Evolutionary conservation across 306 rosid species (phyloP).

Genomic region (Quercus robur): DNA sequence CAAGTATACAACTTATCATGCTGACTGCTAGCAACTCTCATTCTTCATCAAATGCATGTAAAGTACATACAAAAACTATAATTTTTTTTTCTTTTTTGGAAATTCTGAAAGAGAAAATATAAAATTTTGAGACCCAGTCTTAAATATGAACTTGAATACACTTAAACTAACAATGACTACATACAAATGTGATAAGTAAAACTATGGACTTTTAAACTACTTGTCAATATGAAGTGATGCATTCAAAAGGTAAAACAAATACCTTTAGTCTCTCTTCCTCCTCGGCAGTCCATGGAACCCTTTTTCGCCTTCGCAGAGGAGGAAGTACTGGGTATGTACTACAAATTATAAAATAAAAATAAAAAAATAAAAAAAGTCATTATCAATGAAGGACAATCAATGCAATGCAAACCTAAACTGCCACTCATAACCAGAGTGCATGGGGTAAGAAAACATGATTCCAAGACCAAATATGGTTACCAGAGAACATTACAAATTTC

Average conservation of each 20-base stretch:
- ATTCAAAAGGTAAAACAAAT: conserved; percentile 6
- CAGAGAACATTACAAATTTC: neutral
- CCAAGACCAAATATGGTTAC: neutral
- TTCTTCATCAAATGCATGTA: neutral
- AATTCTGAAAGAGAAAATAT: neutral
- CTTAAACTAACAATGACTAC: neutral
- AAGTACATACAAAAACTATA: neutral
- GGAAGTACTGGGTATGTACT: conserved; percentile 34
- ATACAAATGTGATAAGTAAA: neutral
- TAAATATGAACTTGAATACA: neutral
- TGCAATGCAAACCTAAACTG: neutral
- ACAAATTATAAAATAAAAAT: conserved; percentile 17
- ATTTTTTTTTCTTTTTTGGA: too few species aligned
- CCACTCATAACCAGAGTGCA: neutral
- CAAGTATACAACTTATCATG: neutral
- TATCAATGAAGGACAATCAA: neutral
- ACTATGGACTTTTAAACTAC: neutral
- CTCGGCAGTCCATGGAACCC: conserved; percentile 49
- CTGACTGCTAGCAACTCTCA: neutral
- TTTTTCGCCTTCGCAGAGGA: conserved; percentile 33
- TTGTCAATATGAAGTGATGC: neutral
- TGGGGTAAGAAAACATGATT: neutral
- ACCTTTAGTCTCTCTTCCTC: conserved; percentile 66
- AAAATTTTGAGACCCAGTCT: neutral
- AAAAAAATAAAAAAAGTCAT: conserved; percentile 1